phyloP scores from a whole-genome alignment of 1,284 basidiomycete species.

The Ustilago loliicola region DNA sequence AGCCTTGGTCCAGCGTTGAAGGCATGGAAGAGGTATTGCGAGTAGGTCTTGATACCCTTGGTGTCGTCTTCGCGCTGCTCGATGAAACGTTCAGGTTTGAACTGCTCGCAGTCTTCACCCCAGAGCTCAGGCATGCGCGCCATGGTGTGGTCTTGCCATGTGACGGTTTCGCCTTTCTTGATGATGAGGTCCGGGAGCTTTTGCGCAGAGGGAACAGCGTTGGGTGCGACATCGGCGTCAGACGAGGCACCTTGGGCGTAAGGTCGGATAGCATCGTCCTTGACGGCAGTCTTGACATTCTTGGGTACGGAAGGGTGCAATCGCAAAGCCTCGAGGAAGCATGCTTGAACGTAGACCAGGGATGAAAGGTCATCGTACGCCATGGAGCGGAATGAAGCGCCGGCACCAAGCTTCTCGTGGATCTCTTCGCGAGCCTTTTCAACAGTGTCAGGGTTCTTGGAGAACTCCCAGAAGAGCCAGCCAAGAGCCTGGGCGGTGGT shows the following conservation, averaged over 20 bases:
- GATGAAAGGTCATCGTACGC: constrained; percentile 55
- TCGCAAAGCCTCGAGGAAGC: constrained; percentile 58
- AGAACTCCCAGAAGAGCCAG: constrained; percentile 61
- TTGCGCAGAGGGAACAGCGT: constrained; percentile 29
- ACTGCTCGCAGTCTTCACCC: constrained; percentile 65
- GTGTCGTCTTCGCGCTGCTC: constrained; percentile 60
- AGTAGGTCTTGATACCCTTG: constrained; percentile 71
- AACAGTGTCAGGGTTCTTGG: constrained; percentile 41
- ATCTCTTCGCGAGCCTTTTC: constrained; percentile 49
- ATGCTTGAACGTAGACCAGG: constrained; percentile 57
- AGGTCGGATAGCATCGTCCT: constrained; percentile 60
- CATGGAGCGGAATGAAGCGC: constrained; percentile 32
- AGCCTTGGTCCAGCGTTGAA: constrained; percentile 67
- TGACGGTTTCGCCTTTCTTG: constrained; percentile 49
- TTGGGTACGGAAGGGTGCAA: constrained; percentile 65
- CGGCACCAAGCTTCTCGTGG: constrained; percentile 47
- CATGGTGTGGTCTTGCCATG: constrained; percentile 61
- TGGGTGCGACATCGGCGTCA: constrained; percentile 39
- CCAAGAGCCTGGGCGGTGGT: constrained; percentile 61
- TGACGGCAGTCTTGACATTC: constrained; percentile 53
- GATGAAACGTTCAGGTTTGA: constrained; percentile 67
- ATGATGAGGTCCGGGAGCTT: constrained; percentile 55
- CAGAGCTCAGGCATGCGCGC: constrained; percentile 63
- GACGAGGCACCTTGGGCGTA: constrained; percentile 37
- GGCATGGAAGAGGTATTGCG: constrained; percentile 71